Evolutionary conservation across 2,329 filamentous ascomycete species (phyloP), one percentile per base, ranked within the genome.

Genomic region (Graphilbum fragrans): DNA sequence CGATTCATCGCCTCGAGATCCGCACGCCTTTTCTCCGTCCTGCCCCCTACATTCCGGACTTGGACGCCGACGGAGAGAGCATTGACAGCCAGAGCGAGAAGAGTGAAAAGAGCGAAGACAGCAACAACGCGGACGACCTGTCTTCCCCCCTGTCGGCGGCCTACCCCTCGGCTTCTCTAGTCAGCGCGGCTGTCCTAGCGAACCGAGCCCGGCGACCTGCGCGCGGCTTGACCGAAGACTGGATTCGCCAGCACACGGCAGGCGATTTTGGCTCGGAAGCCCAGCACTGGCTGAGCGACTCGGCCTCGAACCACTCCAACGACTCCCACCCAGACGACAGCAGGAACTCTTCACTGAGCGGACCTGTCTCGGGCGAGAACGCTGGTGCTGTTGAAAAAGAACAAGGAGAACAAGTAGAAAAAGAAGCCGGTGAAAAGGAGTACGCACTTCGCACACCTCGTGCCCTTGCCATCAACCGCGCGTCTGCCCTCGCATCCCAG

Each of bases 181-280:
- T 66, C 40, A 75, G 65, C 52, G 75, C 74, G 20, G 72, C 74
- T 9, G 74, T 80, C 20, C 70, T 81, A 47, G 74, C 73, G 37
- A 80, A 80, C 52, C 70, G 77, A 49, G 77, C 69, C 38, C 63
- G 77, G 54, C 64, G 77, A 55, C 67, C 72, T 42, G 64, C 69
- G 16, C 66, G 69, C 49, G 77, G 80, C 45, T 71, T 88, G 41
- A 86, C 82, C 0, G 82, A 88, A 58, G 82, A 87, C 65, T 90
- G 85, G 85, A 86, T 92, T 50, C 81, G 83, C 46, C 82, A 85
- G 47, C 86, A 88, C 55, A 79, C 85, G n/a, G 73, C 80, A n/a
- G 73, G 74, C 48, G 76, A 81, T 50, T 71, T 70, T 49, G 72
- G 77, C 50, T 74, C 72, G 25, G 84, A 92, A 56, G 75, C 77